Percentiles rank a stretch among this genome's conserved stretches.
Evolutionary conservation across 257 asterid species (phyloP).

Genomic region (Forsythia suspensa): DNA sequence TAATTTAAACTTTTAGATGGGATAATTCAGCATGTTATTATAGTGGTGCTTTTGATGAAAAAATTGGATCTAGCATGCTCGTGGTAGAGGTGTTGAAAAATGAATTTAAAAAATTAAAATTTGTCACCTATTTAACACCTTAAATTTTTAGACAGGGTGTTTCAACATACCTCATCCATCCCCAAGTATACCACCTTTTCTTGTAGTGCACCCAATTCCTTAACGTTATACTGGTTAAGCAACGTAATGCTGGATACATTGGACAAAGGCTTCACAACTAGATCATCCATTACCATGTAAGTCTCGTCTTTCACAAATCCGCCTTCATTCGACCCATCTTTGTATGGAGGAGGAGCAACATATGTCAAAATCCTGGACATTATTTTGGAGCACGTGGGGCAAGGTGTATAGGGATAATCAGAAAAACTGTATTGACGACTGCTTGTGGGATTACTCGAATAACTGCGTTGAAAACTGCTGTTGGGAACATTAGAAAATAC

Average conservation of each 20-base stretch:
- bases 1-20: background rate
- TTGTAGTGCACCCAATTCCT: slow-evolving; percentile 14
- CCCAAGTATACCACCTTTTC: slow-evolving; percentile 22
- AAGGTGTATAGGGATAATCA: background rate
- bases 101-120: no score
- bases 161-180: slow-evolving; percentile 21
- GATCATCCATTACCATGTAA: slow-evolving; percentile 40
- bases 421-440: background rate
- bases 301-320: slow-evolving; percentile 28
- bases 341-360: background rate
- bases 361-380: background rate
- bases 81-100: no score
- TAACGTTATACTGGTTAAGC: slow-evolving; percentile 20
- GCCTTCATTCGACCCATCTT: background rate
- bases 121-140: no score
- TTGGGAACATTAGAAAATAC: no score
- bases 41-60: no score
- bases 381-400: background rate
- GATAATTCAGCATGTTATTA: no score
- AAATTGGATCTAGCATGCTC: no score
- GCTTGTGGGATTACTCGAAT: no score
- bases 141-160: background rate
- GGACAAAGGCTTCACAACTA: slow-evolving; percentile 33
- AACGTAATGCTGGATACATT: slow-evolving; percentile 22
- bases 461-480: no score